Percentiles rank a stretch among this genome's conserved stretches.
Evolutionary conservation across 1,139 yeast species (phyloP).

Genomic region (Suhomyces choctaworum): DNA sequence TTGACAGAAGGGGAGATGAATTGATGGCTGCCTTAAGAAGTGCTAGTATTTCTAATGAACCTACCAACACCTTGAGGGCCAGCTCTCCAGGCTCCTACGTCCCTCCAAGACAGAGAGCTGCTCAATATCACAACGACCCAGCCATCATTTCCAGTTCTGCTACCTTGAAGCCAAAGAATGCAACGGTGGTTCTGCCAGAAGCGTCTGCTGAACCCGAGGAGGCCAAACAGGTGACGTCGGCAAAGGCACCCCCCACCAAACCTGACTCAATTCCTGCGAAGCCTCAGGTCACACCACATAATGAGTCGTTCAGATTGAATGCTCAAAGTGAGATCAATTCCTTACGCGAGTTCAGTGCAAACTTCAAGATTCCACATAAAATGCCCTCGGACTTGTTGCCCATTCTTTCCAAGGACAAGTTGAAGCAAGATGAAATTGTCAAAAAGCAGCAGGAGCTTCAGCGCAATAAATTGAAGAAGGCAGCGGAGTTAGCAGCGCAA

Average conservation of each 20-base stretch:
- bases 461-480: conserved; percentile 17
- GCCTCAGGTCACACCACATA: conserved; percentile 29
- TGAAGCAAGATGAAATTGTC: conserved; percentile 61
- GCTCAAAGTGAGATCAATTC: conserved; percentile 74
- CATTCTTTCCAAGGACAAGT: conserved; percentile 66
- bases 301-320: conserved; percentile 48
- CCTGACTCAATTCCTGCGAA: conserved; percentile 39
- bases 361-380: conserved; percentile 73
- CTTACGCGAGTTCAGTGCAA: conserved; percentile 79
- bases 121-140: conserved; percentile 69
- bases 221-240: conserved; percentile 2
- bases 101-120: conserved; percentile 69
- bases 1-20: conserved; percentile 62
- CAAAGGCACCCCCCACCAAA: conserved; percentile 21
- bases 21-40: conserved; percentile 59
- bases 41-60: conserved; percentile 25
- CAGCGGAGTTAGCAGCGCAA: conserved; percentile 12
- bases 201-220: conserved; percentile 2
- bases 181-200: conserved; percentile 2
- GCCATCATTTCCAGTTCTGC: conserved; percentile 66
- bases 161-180: conserved; percentile 17
- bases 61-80: conserved; percentile 9
- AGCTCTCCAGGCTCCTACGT: conserved; percentile 42
- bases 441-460: conserved; percentile 32
- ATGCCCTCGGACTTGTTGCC: conserved; percentile 78